Percentiles rank a stretch among this genome's conserved stretches.
Conservation (phyloP, 805 yeast genomes). For the Candida gorgasii region DNA sequence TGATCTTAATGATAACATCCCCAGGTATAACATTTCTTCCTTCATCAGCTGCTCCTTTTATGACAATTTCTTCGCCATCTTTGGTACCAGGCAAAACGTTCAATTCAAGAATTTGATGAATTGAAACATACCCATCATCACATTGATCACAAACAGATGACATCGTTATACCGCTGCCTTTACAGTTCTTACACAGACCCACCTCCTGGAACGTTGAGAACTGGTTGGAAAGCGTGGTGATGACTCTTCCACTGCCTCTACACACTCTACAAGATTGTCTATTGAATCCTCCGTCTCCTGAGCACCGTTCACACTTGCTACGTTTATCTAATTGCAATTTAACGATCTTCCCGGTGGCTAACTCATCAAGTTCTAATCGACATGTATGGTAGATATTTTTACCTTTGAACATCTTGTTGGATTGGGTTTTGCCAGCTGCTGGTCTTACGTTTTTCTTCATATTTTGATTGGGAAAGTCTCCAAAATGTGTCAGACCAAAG, state of each 20-base stretch:
- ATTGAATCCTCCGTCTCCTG: conserved; percentile 52
- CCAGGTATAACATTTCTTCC: conserved; percentile 62
- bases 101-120: conserved; percentile 52
- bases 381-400: conserved; percentile 59
- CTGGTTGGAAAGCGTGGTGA: conserved; percentile 45
- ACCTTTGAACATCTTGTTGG: conserved; percentile 35
- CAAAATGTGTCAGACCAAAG: background rate
- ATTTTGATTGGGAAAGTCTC: background rate
- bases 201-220: conserved; percentile 42
- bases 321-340: conserved; percentile 56
- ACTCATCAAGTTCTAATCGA: conserved; percentile 52
- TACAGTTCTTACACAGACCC: conserved; percentile 33
- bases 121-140: conserved; percentile 46
- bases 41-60: conserved; percentile 67
- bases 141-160: conserved; percentile 27
- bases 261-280: conserved; percentile 37
- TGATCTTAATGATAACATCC: conserved; percentile 60
- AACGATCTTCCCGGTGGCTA: conserved; percentile 57
- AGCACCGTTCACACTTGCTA: conserved; percentile 49
- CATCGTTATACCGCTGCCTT: conserved; percentile 35
- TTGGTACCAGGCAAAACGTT: conserved; percentile 57
- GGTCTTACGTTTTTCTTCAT: conserved; percentile 25
- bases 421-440: conserved; percentile 14
- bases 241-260: conserved; percentile 47
- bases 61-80: conserved; percentile 51